Conservation (phyloP, 192 early-diverging fungal species). For the Umbelopsis ramanniana region DNA sequence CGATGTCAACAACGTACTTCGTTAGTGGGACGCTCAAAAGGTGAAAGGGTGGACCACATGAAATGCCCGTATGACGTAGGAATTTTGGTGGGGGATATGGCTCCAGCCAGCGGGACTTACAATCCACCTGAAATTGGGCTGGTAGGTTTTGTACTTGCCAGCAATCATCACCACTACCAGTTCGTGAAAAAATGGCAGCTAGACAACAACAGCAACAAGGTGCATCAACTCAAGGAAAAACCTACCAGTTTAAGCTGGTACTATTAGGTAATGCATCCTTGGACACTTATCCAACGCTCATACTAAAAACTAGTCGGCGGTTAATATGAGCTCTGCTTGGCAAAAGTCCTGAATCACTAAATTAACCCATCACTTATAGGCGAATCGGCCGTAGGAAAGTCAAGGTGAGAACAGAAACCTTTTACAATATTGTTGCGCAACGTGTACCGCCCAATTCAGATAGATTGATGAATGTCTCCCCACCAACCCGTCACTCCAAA, state of each 20-base stretch:
- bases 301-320: not conserved
- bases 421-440: not conserved
- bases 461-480: too few relatives aligned
- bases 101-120: constrained; percentile 2
- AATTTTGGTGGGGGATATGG: not conserved
- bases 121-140: not conserved
- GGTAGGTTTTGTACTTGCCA: not conserved
- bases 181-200: not conserved
- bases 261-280: constrained; percentile 72
- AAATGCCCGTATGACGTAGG: constrained; percentile 4
- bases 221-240: constrained; percentile 56
- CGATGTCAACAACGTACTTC: too few relatives aligned
- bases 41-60: too few relatives aligned
- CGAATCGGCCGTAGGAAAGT: constrained; percentile 70
- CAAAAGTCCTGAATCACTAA: not conserved
- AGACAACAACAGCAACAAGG: constrained; percentile 21
- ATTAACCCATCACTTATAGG: constrained; percentile 37
- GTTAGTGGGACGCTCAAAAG: too few relatives aligned
- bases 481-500: not conserved
- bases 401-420: constrained; percentile 50
- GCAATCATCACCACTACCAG: not conserved
- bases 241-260: constrained; percentile 94
- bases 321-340: constrained; percentile 3
- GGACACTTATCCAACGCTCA: not conserved
- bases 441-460: not conserved